phyloP scores from a whole-genome alignment of 2,329 filamentous ascomycete genomes.

The Colletotrichum cordylinicola region DNA sequence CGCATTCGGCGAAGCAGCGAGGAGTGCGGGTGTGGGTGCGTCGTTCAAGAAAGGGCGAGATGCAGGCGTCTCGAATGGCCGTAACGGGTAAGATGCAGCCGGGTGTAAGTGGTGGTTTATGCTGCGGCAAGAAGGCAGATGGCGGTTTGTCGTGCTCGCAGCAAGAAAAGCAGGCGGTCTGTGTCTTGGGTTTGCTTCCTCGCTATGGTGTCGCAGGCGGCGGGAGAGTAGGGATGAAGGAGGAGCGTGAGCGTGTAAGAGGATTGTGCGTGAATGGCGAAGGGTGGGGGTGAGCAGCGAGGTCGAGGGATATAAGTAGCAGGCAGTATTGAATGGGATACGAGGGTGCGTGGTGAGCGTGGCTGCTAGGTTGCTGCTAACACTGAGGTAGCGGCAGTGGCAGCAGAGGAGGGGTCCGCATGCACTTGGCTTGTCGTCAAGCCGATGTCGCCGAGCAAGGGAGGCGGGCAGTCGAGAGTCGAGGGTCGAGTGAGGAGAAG shows the following conservation, averaged over 20 bases:
- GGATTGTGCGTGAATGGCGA: conserved; percentile 9
- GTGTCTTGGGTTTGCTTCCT: conserved; percentile 14
- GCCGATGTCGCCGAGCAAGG: conserved; percentile 18
- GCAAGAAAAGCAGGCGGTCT: conserved; percentile 4
- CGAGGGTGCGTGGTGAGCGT: neutral
- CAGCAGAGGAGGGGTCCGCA: neutral
- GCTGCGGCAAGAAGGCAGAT: neutral
- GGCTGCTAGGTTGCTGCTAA: neutral
- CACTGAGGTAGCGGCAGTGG: neutral
- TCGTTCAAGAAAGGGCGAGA: conserved; percentile 2
- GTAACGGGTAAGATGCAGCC: conserved; percentile 14
- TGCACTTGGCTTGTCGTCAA: neutral
- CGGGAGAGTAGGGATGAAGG: conserved; percentile 18
- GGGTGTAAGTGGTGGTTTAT: neutral
- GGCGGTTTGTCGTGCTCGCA: neutral
- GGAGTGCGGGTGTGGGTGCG: neutral
- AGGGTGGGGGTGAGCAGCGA: neutral
- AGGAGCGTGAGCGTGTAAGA: conserved; percentile 21
- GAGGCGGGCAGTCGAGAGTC: neutral
- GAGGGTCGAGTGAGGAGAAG: neutral
- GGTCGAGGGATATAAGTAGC: conserved; percentile 3
- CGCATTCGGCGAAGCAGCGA: conserved; percentile 11
- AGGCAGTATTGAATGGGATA: neutral
- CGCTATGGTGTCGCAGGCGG: conserved; percentile 12
- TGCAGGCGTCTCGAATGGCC: conserved; percentile 17